These are phyloP conservation scores for Colletotrichum camelliae DNA, from an alignment of 2,329 filamentous ascomycete genomes.

Conservation along the genomic window DNA sequence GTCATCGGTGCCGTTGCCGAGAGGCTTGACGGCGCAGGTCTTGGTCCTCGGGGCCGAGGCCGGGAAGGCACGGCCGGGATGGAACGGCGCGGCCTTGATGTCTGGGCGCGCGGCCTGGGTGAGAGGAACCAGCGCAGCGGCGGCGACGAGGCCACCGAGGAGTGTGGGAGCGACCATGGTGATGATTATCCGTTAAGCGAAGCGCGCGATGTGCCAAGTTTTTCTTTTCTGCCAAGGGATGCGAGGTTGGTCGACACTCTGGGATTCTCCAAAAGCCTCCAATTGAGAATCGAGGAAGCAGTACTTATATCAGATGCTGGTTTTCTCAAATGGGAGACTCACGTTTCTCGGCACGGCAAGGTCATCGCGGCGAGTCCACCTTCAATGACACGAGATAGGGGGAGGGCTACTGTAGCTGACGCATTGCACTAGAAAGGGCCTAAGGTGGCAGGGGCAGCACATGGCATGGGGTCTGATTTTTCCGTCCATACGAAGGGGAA, in stretches of 20 bases:
- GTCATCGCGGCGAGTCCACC: not conserved
- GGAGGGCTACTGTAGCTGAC: not conserved
- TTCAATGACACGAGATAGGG: not conserved
- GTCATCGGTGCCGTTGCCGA: constrained; percentile 31
- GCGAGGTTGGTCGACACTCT: not conserved
- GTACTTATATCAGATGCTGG: constrained; percentile 9
- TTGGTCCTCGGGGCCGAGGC: constrained; percentile 25
- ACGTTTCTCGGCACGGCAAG: not conserved
- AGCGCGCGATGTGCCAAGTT: not conserved
- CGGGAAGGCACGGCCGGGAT: constrained; percentile 23
- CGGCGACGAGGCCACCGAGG: constrained; percentile 14
- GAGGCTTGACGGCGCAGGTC: constrained; percentile 30
- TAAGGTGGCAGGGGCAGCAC: not conserved
- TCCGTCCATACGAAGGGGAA: constrained; percentile 11
- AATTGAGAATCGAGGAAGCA: not conserved
- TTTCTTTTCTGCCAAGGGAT: constrained; percentile 2
- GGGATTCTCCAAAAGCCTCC: not conserved
- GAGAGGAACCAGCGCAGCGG: constrained; percentile 9
- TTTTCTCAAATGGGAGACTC: not conserved
- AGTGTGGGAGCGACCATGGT: constrained; percentile 17
- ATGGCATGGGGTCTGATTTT: constrained; percentile 2
- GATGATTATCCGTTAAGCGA: not conserved
- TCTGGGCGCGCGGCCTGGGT: constrained; percentile 18
- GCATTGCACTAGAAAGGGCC: not conserved
- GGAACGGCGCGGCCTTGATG: constrained; percentile 23